Evolutionary conservation across 176 grass and related monocot species (phyloP), one percentile per base, ranked within the genome.

Genomic region (Phragmites australis): DNA sequence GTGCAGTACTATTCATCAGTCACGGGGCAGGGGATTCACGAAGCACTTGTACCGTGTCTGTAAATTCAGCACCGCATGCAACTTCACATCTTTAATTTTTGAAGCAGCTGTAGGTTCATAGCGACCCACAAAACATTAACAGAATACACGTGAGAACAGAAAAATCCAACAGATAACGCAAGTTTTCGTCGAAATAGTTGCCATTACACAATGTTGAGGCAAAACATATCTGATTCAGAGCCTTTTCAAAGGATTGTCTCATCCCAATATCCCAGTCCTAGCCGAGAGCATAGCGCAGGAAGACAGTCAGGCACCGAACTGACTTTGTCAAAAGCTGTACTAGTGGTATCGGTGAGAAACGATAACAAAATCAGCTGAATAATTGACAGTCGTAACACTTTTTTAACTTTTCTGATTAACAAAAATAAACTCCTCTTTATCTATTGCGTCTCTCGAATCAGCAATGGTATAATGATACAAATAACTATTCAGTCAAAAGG

Each of bases 261-360:
- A n/a, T n/a, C n/a, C n/a, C n/a, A n/a, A n/a, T n/a, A 37, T 37
- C 34, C 34, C 5, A 5, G 5, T 37, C 34, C 34, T 37, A 56
- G 11, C 51, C 80, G 84, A 87, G 81, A 53, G 46, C 25, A 59
- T 40, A 30, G 43, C 12, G 43, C 12, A 14, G 22, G 43, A 13
- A 61, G 16, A 82, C 1, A 4, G 41, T 74, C 63, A 82, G 70
- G 16, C 9, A 52, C 6, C 18, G 68, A 25, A 22, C 30, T 73
- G 29, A 0, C 39, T 61, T 61, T 82, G 55, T 82, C n/a, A 41
- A 51, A 51, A 72, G 8, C 18, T 49, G 44, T 37, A 47, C 3
- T 25, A 32, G 22, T 22, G 39, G 7, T 17, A 58, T 22, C 39
- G 1, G 7, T 1, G 18, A 19, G 10, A 11, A 43, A 56, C 19